Conservation (phyloP, 2,329 filamentous ascomycete genomes). For the Tolypocladium tropicale region DNA sequence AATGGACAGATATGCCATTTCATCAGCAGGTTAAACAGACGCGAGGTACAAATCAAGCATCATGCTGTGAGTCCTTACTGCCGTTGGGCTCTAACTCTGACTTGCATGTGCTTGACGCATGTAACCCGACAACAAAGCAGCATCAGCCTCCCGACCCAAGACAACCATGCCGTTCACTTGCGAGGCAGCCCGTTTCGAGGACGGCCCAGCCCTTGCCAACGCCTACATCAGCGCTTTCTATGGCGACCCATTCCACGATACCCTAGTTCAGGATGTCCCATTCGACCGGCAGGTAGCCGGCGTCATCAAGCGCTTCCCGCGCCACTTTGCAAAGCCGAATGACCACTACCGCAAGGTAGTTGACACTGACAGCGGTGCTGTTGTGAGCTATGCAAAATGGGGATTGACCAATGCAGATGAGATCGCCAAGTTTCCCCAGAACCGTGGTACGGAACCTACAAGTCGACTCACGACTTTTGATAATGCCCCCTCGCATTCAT, state of each 20-base stretch:
- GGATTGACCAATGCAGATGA: neutral
- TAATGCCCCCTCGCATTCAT: neutral
- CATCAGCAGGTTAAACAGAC: neutral
- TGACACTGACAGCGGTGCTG: neutral
- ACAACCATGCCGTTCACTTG: constrained; percentile 3
- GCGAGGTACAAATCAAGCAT: too few relatives aligned
- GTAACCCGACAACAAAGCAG: neutral
- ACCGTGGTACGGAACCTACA: neutral
- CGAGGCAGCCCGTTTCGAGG: constrained; percentile 2
- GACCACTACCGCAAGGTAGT: neutral
- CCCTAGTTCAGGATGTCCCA: neutral
- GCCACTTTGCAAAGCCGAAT: neutral
- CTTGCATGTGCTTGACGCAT: too few relatives aligned
- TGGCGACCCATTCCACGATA: neutral
- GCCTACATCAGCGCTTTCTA: neutral
- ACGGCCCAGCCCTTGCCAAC: neutral
- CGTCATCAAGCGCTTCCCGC: neutral
- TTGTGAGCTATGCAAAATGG: constrained; percentile 1
- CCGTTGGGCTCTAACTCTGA: too few relatives aligned
- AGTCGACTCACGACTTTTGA: too few relatives aligned
- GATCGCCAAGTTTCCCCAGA: neutral
- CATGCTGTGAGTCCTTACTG: too few relatives aligned
- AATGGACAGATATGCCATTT: neutral
- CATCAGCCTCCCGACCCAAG: neutral
- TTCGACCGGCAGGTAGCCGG: neutral